Base-by-base conservation (phyloP, 2,329 filamentous ascomycete species). In the Hypomyces rosellus region DNA sequence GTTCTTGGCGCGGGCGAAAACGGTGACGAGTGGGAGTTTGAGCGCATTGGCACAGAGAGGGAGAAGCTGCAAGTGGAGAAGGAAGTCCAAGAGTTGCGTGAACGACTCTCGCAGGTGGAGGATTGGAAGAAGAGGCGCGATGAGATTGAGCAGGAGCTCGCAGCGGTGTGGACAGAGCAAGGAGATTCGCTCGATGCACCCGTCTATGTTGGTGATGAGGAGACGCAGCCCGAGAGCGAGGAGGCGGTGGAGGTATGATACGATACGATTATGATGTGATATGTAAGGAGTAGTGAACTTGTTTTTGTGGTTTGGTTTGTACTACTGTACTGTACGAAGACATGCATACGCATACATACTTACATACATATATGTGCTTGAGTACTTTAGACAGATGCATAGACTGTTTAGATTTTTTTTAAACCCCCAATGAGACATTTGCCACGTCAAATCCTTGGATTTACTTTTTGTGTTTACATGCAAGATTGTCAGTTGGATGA, bases 1-100 rank as follows among this genome's bases (percentile, higher is more conserved):
- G 85, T 85, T 3, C 81, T 99, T 4, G 91, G 91, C 25, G 72
- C 87, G 52, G 92, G 91, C 46, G 82, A 88, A 14, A 79, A 83
- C 46, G 89, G 86, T n/a, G 85, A 88, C 49, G 86, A 87, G 61
- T 97, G 93, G 89, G 86, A 92, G 57, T 88, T 96, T 66, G 88
- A 96, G 67, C 83, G 89, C 50, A 97, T 99, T 58, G 93, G 93
- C 51, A 96, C 91, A 0, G 89, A 90, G 63, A 82, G 86, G 52
- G 93, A 99, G 74, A 96, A 96, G 72, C 84, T 91, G 66, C 87
- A 88, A 18, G 90, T 96, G 7, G 91, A 96, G 71, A 89, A 88
- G 65, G 93, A 99, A 67, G 74, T 97, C 14, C 80, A 86, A 45
- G 89, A 96, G 57, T 76, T 99, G 40, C 82, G 85, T 30, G 89